Conservation (phyloP, 2,329 filamentous ascomycete species). For the Penicillium sp. region DNA sequence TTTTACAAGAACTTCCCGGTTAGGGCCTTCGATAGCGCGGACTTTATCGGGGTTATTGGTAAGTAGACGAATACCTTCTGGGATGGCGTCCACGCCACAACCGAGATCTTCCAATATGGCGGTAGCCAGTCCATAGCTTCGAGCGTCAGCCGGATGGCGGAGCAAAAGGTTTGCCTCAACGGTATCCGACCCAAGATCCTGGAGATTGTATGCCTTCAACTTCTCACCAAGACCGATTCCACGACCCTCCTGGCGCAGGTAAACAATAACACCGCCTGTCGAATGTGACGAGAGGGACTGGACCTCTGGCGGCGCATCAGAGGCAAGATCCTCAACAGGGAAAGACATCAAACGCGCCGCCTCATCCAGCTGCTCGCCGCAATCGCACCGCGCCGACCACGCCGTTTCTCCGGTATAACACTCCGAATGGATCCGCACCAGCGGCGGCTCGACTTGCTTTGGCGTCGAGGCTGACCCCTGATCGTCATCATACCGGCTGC, state of each 20-base stretch:
- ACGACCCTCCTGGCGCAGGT: slow-evolving; percentile 90
- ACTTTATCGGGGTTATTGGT: slow-evolving; percentile 99
- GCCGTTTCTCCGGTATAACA: slow-evolving; percentile 99
- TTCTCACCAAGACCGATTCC: slow-evolving; percentile 95
- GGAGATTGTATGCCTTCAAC: slow-evolving; percentile 95
- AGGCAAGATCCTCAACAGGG: slow-evolving; percentile 41
- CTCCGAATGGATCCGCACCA: slow-evolving; percentile 95
- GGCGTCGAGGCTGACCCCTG: slow-evolving; percentile 22
- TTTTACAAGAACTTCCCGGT: slow-evolving; percentile 78
- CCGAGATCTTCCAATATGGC: slow-evolving; percentile 89
- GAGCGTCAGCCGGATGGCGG: slow-evolving; percentile 87
- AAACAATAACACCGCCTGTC: slow-evolving; percentile 85
- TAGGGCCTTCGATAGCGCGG: slow-evolving; percentile 85
- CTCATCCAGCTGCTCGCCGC: slow-evolving; percentile 95
- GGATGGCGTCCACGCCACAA: slow-evolving; percentile 61
- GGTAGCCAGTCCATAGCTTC: slow-evolving; percentile 94
- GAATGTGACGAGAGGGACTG: slow-evolving; percentile 48
- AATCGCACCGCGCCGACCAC: slow-evolving; percentile 97
- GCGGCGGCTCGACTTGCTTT: slow-evolving; percentile 51
- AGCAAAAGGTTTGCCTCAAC: slow-evolving; percentile 92
- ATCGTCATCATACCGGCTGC: slow-evolving; percentile 60
- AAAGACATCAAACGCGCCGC: slow-evolving; percentile 89
- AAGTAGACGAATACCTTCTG: slow-evolving; percentile 65
- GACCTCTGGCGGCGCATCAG: slow-evolving; percentile 26
- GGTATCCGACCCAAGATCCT: slow-evolving; percentile 95